A percentile compares a stretch with the other conserved stretches of the same genome.
phyloP scores from a whole-genome alignment of 1,284 basidiomycete species.

The Dichomitus squalens region DNA sequence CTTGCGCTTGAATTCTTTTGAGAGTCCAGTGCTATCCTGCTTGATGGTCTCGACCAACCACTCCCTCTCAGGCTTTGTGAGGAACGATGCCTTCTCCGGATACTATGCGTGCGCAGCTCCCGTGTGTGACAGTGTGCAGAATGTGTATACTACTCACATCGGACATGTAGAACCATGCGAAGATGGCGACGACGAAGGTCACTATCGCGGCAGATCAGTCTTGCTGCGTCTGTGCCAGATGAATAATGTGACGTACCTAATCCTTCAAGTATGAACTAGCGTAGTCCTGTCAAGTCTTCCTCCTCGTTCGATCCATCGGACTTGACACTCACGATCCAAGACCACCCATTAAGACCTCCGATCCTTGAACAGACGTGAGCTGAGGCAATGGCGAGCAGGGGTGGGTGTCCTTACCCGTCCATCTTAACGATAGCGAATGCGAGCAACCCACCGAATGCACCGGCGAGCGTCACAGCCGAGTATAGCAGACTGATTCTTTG shows the following conservation, averaged over 20 bases:
- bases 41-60: constrained; percentile 38
- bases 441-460: constrained; percentile 26
- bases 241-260: not conserved
- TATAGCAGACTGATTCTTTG: constrained; percentile 47
- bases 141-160: not conserved
- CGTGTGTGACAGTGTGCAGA: too few species aligned
- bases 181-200: not conserved
- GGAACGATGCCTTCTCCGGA: constrained; percentile 19
- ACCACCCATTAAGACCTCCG: constrained; percentile 2
- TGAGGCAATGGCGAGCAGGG: not conserved
- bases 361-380: not conserved
- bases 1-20: constrained; percentile 26
- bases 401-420: not conserved
- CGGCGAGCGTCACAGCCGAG: constrained; percentile 52
- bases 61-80: constrained; percentile 32
- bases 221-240: too few species aligned
- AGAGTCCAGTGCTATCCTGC: constrained; percentile 19
- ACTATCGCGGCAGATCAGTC: not conserved
- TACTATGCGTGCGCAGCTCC: not conserved
- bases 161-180: constrained; percentile 9
- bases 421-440: constrained; percentile 12
- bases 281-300: not conserved
- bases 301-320: too few species aligned
- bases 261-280: constrained; percentile 5
- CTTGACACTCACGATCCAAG: constrained; percentile 6